phyloP scores from a whole-genome alignment of 495 filamentous ascomycete species.

The Pyrenula aspistea region DNA sequence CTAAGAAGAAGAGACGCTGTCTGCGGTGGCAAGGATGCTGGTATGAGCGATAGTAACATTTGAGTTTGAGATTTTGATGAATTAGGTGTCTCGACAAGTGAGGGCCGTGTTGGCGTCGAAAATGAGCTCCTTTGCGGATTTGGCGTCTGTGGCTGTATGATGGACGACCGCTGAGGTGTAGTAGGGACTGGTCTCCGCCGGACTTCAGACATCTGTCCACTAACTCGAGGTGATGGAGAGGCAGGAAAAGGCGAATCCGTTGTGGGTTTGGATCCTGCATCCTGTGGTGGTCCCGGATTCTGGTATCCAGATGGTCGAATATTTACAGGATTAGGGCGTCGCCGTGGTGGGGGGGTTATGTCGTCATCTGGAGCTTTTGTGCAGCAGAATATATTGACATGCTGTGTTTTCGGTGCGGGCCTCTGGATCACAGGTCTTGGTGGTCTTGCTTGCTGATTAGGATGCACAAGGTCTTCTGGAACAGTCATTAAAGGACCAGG shows the following conservation, averaged over 20 bases:
- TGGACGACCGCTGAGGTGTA: background rate
- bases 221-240: background rate
- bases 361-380: conserved; percentile 1
- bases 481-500: conserved; percentile 24
- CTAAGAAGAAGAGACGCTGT: conserved; percentile 52
- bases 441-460: conserved; percentile 1
- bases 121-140: conserved; percentile 7
- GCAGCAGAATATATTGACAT: conserved; percentile 5
- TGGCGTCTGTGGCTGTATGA: background rate
- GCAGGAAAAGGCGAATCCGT: background rate
- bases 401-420: conserved; percentile 1
- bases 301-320: no score
- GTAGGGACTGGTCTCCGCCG: background rate
- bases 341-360: conserved; percentile 3
- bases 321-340: background rate
- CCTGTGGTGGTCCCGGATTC: no score
- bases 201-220: background rate
- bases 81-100: conserved; percentile 12
- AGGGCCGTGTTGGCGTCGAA: conserved; percentile 7
- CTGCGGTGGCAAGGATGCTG: conserved; percentile 44
- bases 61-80: conserved; percentile 32
- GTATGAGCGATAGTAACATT: conserved; percentile 53
- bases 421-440: conserved; percentile 1
- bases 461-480: conserved; percentile 6
- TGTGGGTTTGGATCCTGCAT: background rate